Evolutionary conservation across 78 protist genomes (phyloP), one percentile per base, ranked within the genome.

Genomic region (Dictyostelium firmibasis): DNA sequence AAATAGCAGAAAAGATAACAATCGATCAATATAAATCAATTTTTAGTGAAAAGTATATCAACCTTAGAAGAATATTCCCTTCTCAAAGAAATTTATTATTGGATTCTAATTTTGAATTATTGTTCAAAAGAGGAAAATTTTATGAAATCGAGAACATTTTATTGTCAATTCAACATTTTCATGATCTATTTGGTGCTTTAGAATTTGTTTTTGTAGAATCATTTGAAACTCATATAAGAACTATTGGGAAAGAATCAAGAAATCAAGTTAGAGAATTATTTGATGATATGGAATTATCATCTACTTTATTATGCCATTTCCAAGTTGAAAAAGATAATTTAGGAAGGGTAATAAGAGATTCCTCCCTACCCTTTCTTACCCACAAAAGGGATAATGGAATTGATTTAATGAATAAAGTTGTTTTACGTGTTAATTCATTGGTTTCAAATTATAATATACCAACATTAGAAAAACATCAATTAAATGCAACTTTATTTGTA

Each of bases 81-180:
- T 31, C 57, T 23, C 83, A 76, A 76, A 76, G 83, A 76, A 76
- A n/a, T 36, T n/a, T 76, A 38, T 76, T 76, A 76, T 29, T 33
- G 23, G 33, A 76, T 76, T 33, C 83, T 41, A n/a, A 38, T 20
- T 76, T 76, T 18, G 83, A 76, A 76, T 41, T 76, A 41, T 2
- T 76, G 10, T 76, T 76, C n/a, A 33, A 41, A 36, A 16, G 23
- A 20, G 9, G 11, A 7, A n/a, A 76, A 76, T 76, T 6, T n/a
- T 1, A 76, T 6, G 38, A 0, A 41, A n/a, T 76, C 9, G 57
- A 76, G 23, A 11, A 36, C 1, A n/a, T 35, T 8, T 36, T 38
- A n/a, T 10, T 29, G 7, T 6, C 29, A n/a, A 38, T 76, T 36
- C 60, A 76, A 76, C n/a, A 76, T 20, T 31, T 76, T 10, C 83